A percentile compares a stretch with the other conserved stretches of the same genome.
phyloP scores from a whole-genome alignment of 352 stramenopile species.

The Globisporangium cederbergense region DNA sequence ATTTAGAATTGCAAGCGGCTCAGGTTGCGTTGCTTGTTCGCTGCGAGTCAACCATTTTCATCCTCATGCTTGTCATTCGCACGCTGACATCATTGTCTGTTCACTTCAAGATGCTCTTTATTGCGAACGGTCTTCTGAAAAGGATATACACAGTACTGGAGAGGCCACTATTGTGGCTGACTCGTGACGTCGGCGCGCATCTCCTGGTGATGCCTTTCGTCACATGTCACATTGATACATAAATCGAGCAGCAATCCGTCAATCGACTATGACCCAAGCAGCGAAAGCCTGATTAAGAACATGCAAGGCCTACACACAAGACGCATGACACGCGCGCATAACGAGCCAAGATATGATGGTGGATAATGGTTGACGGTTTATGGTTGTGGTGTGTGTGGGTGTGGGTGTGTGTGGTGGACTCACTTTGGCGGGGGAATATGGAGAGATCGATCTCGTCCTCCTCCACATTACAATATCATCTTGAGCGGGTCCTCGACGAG shows the following conservation, averaged over 20 bases:
- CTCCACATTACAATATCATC: constrained; percentile 91
- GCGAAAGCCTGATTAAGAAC: too few relatives aligned
- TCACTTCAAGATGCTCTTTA: neutral
- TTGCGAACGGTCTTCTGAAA: neutral
- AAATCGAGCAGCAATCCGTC: neutral
- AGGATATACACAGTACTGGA: neutral
- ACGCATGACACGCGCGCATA: neutral
- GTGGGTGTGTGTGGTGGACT: neutral
- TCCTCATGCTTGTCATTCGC: too few relatives aligned
- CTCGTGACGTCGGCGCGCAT: neutral
- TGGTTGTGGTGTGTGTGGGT: neutral
- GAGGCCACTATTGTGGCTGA: neutral
- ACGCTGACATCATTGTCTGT: too few relatives aligned
- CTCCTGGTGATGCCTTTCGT: neutral
- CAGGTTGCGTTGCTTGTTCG: too few relatives aligned
- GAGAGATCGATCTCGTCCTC: neutral
- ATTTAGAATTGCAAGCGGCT: too few relatives aligned
- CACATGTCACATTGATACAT: neutral
- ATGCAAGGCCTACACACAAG: neutral
- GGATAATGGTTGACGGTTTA: neutral
- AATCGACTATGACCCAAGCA: neutral
- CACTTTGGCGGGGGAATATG: neutral
- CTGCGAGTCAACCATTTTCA: too few relatives aligned
- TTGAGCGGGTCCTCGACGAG: constrained; percentile 96
- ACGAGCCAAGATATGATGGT: neutral